phyloP scores from a whole-genome alignment of 2,329 filamentous ascomycete species.

The Claviceps monticola region DNA sequence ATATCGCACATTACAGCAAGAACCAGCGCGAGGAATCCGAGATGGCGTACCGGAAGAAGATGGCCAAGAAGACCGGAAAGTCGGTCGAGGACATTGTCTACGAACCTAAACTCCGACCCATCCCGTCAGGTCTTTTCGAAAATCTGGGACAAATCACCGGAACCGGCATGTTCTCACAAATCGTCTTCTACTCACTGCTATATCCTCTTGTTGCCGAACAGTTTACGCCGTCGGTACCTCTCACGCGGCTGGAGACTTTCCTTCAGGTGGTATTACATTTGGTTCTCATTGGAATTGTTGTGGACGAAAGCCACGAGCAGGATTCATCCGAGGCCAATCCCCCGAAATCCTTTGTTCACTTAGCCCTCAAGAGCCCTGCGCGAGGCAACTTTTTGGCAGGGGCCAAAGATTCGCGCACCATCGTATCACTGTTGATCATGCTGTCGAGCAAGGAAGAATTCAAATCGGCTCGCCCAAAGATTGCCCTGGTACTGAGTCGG shows the following conservation, averaged over 20 bases:
- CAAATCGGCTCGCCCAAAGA: slow-evolving; percentile 72
- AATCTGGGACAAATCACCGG: slow-evolving; percentile 66
- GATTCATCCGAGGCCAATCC: slow-evolving; percentile 30
- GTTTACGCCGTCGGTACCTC: slow-evolving; percentile 60
- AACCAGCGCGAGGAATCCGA: slow-evolving; percentile 96
- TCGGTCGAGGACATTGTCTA: slow-evolving; percentile 73
- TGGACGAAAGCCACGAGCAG: slow-evolving; percentile 54
- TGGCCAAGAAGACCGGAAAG: slow-evolving; percentile 78
- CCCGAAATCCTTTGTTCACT: slow-evolving; percentile 55
- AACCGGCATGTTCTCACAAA: slow-evolving; percentile 75
- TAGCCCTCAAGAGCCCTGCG: slow-evolving; percentile 51
- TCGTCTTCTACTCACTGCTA: slow-evolving; percentile 76
- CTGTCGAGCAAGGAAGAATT: slow-evolving; percentile 58
- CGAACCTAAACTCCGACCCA: slow-evolving; percentile 69
- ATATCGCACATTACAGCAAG: slow-evolving; percentile 89
- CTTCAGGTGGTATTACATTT: slow-evolving; percentile 85
- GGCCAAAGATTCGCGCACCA: slow-evolving; percentile 43
- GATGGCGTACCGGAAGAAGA: slow-evolving; percentile 70
- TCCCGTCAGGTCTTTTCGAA: slow-evolving; percentile 64
- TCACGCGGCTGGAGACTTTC: slow-evolving; percentile 78
- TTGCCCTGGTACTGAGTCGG: slow-evolving; percentile 66
- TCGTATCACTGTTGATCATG: slow-evolving; percentile 48
- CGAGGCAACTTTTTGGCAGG: slow-evolving; percentile 47
- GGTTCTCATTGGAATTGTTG: slow-evolving; percentile 68
- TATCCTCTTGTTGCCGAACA: slow-evolving; percentile 61